These are phyloP conservation scores for Thymus mandschuricus DNA, from an alignment of 257 asterid species.

Conservation along the genomic window DNA sequence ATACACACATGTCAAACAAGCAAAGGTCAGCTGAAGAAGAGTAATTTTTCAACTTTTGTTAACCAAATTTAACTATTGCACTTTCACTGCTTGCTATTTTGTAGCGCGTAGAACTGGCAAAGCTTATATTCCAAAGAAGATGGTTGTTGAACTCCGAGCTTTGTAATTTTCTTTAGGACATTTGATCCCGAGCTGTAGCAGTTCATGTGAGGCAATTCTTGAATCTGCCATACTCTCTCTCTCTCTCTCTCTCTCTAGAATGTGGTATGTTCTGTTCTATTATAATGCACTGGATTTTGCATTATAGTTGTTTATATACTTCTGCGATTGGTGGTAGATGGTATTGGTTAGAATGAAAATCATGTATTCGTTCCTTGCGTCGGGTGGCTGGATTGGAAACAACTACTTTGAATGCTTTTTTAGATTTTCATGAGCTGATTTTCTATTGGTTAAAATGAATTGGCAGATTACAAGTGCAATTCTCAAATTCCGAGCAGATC, in stretches of 20 bases:
- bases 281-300: background rate
- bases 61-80: constrained; percentile 8
- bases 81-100: constrained; percentile 14
- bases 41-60: background rate
- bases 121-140: background rate
- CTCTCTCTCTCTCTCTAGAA: background rate
- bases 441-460: constrained; percentile 9
- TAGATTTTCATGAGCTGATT: constrained; percentile 7
- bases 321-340: too few species aligned
- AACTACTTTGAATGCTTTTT: background rate
- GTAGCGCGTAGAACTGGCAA: background rate
- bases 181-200: background rate
- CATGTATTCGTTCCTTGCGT: background rate
- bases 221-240: constrained; percentile 9
- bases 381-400: constrained; percentile 7
- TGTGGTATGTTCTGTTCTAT: background rate
- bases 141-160: background rate
- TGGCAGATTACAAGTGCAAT: constrained; percentile 61
- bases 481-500: constrained; percentile 70
- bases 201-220: background rate
- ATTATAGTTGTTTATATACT: too few species aligned
- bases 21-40: constrained; percentile 45
- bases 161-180: background rate
- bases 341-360: background rate
- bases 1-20: constrained; percentile 36